Percentiles rank a stretch among this genome's conserved stretches.
Evolutionary conservation across 306 rosid species (phyloP).

Genomic region (Quercus wislizeni): DNA sequence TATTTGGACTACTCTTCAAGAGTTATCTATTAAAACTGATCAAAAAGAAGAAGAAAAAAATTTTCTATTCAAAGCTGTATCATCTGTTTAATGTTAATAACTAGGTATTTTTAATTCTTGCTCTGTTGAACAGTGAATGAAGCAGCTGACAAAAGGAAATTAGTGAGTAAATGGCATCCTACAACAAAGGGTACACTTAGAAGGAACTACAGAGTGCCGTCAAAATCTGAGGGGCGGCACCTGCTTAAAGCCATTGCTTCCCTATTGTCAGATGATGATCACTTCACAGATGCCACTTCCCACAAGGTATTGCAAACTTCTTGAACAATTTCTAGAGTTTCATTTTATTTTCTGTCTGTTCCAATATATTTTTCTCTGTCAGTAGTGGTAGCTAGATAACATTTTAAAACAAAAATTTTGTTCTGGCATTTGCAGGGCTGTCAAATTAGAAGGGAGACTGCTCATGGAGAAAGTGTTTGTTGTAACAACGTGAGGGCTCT

Average conservation of each 20-base stretch:
- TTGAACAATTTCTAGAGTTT: neutral
- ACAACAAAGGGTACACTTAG: slow-evolving; percentile 91
- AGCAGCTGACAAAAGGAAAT: slow-evolving; percentile 49
- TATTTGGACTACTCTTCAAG: neutral
- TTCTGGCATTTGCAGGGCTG: slow-evolving; percentile 61
- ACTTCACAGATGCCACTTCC: slow-evolving; percentile 86
- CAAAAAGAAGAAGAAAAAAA: too few relatives aligned
- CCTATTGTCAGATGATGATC: slow-evolving; percentile 81
- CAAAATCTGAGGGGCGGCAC: slow-evolving; percentile 77
- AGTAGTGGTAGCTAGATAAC: neutral
- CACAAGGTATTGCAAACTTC: slow-evolving; percentile 64
- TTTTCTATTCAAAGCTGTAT: neutral
- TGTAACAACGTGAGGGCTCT: slow-evolving; percentile 97
- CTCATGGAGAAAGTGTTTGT: slow-evolving; percentile 98
- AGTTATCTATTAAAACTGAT: neutral
- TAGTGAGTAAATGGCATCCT: slow-evolving; percentile 96
- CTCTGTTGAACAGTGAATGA: slow-evolving; percentile 36
- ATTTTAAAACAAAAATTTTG: neutral
- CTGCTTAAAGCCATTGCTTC: slow-evolving; percentile 84
- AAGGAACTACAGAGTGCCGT: slow-evolving; percentile 84
- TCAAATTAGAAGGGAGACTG: slow-evolving; percentile 91
- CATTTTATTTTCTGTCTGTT: neutral
- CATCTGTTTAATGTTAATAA: neutral
- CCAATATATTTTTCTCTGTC: slow-evolving; percentile 1
- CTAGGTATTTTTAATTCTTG: neutral